Percentiles rank a stretch among this genome's conserved stretches.
phyloP scores from a whole-genome alignment of 345 rosid genomes.

The Stellera chamaejasme region DNA sequence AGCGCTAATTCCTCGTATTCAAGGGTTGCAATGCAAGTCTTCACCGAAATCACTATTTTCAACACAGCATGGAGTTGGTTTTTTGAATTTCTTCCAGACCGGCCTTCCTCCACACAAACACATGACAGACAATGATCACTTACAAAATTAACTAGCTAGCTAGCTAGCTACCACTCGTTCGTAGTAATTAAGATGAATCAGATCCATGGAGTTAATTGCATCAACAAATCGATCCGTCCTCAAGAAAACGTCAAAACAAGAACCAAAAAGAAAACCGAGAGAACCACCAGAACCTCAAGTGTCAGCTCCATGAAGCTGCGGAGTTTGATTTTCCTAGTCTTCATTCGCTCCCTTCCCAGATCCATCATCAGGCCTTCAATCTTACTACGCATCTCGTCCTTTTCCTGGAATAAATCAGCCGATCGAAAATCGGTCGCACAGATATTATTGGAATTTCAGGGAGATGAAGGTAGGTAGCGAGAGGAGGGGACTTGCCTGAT shows the following conservation, averaged over 20 bases:
- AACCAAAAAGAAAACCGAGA: slow-evolving; percentile 14
- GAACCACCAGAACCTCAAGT: slow-evolving; percentile 15
- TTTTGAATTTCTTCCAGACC: too few relatives aligned
- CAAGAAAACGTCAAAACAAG: not conserved
- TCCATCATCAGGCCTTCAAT: slow-evolving; percentile 18
- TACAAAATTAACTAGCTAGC: too few relatives aligned
- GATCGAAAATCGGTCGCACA: not conserved
- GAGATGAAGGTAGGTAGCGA: not conserved
- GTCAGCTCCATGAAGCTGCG: slow-evolving; percentile 18
- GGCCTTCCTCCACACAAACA: too few relatives aligned
- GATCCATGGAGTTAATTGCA: not conserved
- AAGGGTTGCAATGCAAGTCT: too few relatives aligned
- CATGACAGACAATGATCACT: too few relatives aligned
- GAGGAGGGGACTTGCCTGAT: slow-evolving; percentile 2
- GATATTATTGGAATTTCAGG: too few relatives aligned
- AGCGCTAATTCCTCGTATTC: too few relatives aligned
- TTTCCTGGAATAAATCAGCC: slow-evolving; percentile 5
- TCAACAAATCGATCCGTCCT: not conserved
- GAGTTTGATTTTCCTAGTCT: slow-evolving; percentile 17
- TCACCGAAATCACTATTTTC: too few relatives aligned
- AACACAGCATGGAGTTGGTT: too few relatives aligned
- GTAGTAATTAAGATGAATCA: not conserved
- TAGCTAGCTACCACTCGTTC: too few relatives aligned
- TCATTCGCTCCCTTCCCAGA: slow-evolving; percentile 21
- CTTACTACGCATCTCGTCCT: slow-evolving; percentile 13